Evolutionary conservation across 805 yeast genomes (phyloP).

Genomic region (Naumovozyma baii): DNA sequence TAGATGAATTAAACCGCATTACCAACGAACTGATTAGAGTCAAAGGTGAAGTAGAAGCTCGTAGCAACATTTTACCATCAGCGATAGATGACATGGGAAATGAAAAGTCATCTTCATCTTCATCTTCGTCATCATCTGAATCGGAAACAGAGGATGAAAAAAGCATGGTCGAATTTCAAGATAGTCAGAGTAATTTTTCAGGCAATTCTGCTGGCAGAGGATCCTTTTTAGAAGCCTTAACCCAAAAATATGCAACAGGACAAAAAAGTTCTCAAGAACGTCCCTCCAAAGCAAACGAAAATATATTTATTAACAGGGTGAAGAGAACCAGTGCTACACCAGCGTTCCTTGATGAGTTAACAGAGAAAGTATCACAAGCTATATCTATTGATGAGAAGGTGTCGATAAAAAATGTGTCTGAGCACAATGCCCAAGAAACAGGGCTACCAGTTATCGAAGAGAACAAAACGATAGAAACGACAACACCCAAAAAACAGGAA

Average conservation of each 20-base stretch:
- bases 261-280: conserved; percentile 7
- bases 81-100: background rate
- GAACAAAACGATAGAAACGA: too few relatives aligned
- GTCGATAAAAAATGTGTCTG: too few relatives aligned
- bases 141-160: conserved; percentile 1
- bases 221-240: conserved; percentile 26
- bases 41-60: conserved; percentile 6
- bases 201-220: conserved; percentile 12
- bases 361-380: conserved; percentile 11
- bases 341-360: conserved; percentile 21
- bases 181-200: conserved; percentile 5
- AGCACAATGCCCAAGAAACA: too few relatives aligned
- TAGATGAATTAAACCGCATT: conserved; percentile 21
- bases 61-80: background rate
- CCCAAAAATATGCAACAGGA: conserved; percentile 29
- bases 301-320: conserved; percentile 25
- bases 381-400: too few relatives aligned
- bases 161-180: conserved; percentile 6
- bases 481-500: too few relatives aligned
- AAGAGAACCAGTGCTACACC: conserved; percentile 18
- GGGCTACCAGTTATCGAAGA: too few relatives aligned
- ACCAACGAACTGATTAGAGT: conserved; percentile 15
- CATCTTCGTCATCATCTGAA: conserved; percentile 3
- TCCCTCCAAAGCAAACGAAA: conserved; percentile 7
- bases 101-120: conserved; percentile 1